Base-by-base conservation (phyloP, 2,329 filamentous ascomycete species). In the Fusarium gaditjirri region DNA sequence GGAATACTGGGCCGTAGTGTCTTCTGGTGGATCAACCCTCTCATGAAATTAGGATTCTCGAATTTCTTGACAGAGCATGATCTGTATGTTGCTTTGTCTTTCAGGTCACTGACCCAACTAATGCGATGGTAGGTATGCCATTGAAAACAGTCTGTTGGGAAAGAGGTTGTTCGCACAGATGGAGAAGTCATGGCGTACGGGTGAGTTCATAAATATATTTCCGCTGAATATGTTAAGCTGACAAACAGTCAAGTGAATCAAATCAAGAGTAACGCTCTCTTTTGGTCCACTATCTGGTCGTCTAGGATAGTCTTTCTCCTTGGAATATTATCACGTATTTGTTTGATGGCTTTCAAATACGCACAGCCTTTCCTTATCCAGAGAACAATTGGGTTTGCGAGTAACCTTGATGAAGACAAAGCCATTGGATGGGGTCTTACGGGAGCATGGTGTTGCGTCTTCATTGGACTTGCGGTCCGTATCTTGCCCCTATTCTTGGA, bases 11-110 rank as follows among this genome's bases (percentile, higher is more conserved):
- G 41, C 17, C 57, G 66, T 4, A 58, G 66, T 29, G 52, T 69
- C 6, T 69, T 69, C 19, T 54, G 52, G 63, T 69, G 66, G 66
- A 54, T 69, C n/a, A 69, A 69, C 17, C 59, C 66, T 23, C 17
- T 69, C 19, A 63, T 69, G 66, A 68, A 42, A 19, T 36, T 57
- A 11, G 66, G 66, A 2, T 69, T 68, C 21, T n/a, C 39, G 5
- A 33, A 41, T 25, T 17, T 50, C 8, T 8, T 69, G 52, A 69
- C 66, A 5, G 58, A 69, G 35, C 21, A 39, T 17, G 57, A 65
- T 23, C 31, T 65, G 62, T 63, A 49, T n/a, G 35, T 13, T 21
- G 6, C 13, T 14, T 4, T 8, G 1, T 9, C 14, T 33, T 10
- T 10, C 23, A 11, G 2, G 5, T 5, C 8, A 23, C 16, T 13